Evolutionary conservation across 495 filamentous ascomycete genomes (phyloP).

Genomic region (Hypoxylon perforatum): DNA sequence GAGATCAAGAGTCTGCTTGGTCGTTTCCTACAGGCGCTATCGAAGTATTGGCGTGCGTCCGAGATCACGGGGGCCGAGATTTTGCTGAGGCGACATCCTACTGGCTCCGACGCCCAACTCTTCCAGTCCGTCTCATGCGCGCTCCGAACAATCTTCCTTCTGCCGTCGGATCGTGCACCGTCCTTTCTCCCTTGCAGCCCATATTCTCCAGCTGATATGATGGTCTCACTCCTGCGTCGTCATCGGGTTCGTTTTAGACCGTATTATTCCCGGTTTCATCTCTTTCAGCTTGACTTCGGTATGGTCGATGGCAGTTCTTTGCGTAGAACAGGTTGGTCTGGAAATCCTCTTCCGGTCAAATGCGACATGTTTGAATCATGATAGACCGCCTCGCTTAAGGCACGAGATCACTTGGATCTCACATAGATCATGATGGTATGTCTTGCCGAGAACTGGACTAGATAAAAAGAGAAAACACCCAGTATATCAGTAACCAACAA

Average conservation of each 20-base stretch:
- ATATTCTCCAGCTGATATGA: slow-evolving; percentile 10
- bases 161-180: slow-evolving; percentile 5
- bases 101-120: background rate
- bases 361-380: background rate
- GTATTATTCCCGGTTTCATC: slow-evolving; percentile 5
- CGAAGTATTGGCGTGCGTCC: slow-evolving; percentile 18
- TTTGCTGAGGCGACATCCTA: slow-evolving; percentile 7
- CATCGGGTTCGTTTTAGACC: slow-evolving; percentile 2
- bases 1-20: slow-evolving; percentile 20
- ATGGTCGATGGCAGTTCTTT: slow-evolving; percentile 3
- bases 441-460: slow-evolving; percentile 9
- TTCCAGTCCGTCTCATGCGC: slow-evolving; percentile 10
- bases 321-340: slow-evolving; percentile 6
- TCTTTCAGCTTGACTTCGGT: background rate
- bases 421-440: slow-evolving; percentile 1
- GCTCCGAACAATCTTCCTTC: slow-evolving; percentile 6
- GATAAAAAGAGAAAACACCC: slow-evolving; percentile 6
- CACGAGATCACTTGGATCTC: slow-evolving; percentile 11
- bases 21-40: slow-evolving; percentile 3
- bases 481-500: slow-evolving; percentile 2
- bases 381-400: slow-evolving; percentile 31
- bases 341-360: slow-evolving; percentile 1
- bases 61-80: slow-evolving; percentile 11
- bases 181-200: slow-evolving; percentile 9
- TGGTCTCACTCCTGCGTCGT: slow-evolving; percentile 5